Conservation (phyloP, 352 stramenopile species). For the Globisporangium splendens region DNA sequence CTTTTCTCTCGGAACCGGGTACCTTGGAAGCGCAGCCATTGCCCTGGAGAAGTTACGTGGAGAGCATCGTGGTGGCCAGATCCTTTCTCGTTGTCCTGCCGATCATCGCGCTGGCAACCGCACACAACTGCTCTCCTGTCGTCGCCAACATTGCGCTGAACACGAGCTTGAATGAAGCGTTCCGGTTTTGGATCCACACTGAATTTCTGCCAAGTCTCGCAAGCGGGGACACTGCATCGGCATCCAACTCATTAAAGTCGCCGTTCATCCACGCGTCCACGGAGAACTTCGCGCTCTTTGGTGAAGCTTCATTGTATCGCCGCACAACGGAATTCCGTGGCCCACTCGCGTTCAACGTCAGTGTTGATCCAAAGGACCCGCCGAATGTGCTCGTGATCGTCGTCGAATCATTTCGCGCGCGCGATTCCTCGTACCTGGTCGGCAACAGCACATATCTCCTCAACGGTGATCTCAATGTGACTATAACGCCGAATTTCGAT, state of each 20-base stretch:
- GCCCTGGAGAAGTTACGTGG: background rate
- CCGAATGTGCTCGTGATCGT: constrained; percentile 53
- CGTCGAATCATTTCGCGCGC: constrained; percentile 52
- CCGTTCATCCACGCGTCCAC: constrained; percentile 34
- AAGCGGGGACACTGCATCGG: constrained; percentile 14
- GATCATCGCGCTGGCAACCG: constrained; percentile 15
- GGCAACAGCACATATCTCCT: constrained; percentile 22
- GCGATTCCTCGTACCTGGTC: constrained; percentile 47
- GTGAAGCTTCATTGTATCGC: constrained; percentile 32
- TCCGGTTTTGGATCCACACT: constrained; percentile 16
- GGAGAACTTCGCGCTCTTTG: constrained; percentile 40
- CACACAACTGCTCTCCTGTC: constrained; percentile 13
- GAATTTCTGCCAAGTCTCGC: constrained; percentile 19
- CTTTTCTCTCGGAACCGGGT: background rate
- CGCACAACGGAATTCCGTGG: constrained; percentile 40
- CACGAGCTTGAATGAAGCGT: constrained; percentile 35
- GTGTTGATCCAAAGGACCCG: constrained; percentile 21
- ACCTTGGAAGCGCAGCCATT: background rate
- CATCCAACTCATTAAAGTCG: background rate
- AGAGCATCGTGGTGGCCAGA: background rate
- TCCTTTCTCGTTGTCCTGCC: constrained; percentile 16
- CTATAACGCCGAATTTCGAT: constrained; percentile 46
- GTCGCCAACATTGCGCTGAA: constrained; percentile 37
- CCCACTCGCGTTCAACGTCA: constrained; percentile 37
- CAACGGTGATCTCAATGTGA: constrained; percentile 29